Evolutionary conservation across 2,329 filamentous ascomycete species (phyloP).

Genomic region (Sclerotinia borealis): DNA sequence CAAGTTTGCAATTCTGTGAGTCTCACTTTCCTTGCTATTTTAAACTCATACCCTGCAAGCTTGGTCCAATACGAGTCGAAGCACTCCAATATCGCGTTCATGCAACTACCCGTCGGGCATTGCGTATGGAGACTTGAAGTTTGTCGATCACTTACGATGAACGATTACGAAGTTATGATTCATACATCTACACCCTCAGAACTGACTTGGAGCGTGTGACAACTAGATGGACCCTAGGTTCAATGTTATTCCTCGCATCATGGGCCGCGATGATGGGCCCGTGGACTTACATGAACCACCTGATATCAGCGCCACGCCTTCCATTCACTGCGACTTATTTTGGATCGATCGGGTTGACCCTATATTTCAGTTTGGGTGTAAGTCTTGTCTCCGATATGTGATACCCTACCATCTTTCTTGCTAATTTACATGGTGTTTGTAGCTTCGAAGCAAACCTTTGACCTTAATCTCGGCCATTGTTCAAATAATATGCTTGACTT

Average conservation of each 20-base stretch:
- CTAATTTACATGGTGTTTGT: conserved; percentile 19
- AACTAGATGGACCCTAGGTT: conserved; percentile 88
- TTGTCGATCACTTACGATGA: background rate
- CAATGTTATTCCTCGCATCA: conserved; percentile 79
- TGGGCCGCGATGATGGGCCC: conserved; percentile 96
- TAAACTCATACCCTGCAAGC: conserved; percentile 12
- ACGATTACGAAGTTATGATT: conserved; percentile 15
- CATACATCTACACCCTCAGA: conserved; percentile 17
- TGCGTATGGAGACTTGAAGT: conserved; percentile 18
- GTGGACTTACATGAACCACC: conserved; percentile 72
- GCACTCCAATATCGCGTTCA: conserved; percentile 25
- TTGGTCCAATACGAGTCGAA: conserved; percentile 19
- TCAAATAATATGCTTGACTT: conserved; percentile 76
- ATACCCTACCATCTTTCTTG: conserved; percentile 10
- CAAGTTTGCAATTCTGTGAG: conserved; percentile 97
- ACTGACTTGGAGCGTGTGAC: conserved; percentile 29
- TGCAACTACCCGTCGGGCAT: conserved; percentile 35
- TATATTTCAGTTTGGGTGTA: conserved; percentile 90
- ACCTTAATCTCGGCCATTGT: conserved; percentile 79
- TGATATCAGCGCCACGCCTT: conserved; percentile 75
- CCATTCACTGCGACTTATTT: conserved; percentile 95
- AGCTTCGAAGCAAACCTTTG: conserved; percentile 80
- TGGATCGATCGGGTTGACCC: conserved; percentile 80
- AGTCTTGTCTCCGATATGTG: conserved; percentile 38
- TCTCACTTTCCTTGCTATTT: conserved; percentile 34